These are phyloP conservation scores for Penicillium brasilianum DNA, from an alignment of 2,329 filamentous ascomycete species.

Conservation along the genomic window DNA sequence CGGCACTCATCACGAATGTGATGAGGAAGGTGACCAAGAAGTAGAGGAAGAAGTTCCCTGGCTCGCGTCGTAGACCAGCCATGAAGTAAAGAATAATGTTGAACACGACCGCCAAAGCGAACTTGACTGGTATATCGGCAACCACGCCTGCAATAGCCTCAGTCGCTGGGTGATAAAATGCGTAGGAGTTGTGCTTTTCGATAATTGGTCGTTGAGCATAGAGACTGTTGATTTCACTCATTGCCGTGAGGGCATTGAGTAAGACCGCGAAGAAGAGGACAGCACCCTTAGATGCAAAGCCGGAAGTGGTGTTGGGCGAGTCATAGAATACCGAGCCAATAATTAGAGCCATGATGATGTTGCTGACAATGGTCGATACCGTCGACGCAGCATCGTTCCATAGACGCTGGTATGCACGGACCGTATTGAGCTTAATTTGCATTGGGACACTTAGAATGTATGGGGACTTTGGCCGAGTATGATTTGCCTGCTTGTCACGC, in stretches of 20 bases:
- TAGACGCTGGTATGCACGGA: constrained; percentile 77
- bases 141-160: constrained; percentile 25
- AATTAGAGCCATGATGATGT: constrained; percentile 75
- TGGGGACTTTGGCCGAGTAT: constrained; percentile 68
- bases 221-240: constrained; percentile 50
- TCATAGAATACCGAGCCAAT: constrained; percentile 82
- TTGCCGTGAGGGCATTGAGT: constrained; percentile 74
- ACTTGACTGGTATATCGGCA: constrained; percentile 70
- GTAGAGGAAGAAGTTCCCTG: constrained; percentile 85
- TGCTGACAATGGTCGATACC: constrained; percentile 65
- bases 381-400: constrained; percentile 75
- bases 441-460: constrained; percentile 75
- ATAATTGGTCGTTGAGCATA: constrained; percentile 33
- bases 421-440: constrained; percentile 78
- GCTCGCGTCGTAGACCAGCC: constrained; percentile 73
- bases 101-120: constrained; percentile 73
- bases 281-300: constrained; percentile 76
- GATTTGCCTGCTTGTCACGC: constrained; percentile 44
- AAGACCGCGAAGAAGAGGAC: constrained; percentile 85
- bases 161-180: constrained; percentile 37
- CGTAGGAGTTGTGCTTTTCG: constrained; percentile 38
- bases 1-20: constrained; percentile 79
- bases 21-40: constrained; percentile 74
- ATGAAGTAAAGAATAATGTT: constrained; percentile 85
- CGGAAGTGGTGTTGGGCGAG: constrained; percentile 64